Percentiles rank a stretch among this genome's conserved stretches.
phyloP scores from a whole-genome alignment of 768 basidiomycete species.

The Hericium alpestre region DNA sequence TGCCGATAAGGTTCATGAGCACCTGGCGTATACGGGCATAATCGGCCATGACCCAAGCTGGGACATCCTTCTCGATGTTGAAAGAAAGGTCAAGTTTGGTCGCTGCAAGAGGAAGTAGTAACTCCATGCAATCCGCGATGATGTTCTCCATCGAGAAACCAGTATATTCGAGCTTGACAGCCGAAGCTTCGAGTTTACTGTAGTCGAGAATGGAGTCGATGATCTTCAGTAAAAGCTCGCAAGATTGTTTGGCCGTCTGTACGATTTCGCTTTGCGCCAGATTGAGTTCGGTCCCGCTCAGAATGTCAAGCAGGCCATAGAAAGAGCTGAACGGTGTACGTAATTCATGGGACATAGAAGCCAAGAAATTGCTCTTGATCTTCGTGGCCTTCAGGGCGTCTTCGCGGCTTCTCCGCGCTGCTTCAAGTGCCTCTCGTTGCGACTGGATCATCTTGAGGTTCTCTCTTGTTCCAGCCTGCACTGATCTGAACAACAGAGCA shows the following conservation, averaged over 20 bases:
- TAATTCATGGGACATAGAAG: conserved; percentile 69
- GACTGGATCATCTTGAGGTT: conserved; percentile 72
- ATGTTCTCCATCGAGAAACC: conserved; percentile 62
- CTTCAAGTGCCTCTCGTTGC: conserved; percentile 59
- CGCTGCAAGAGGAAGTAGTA: conserved; percentile 64
- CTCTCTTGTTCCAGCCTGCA: conserved; percentile 62
- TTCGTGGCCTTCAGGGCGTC: conserved; percentile 68
- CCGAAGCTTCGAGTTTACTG: conserved; percentile 70
- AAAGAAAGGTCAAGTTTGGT: conserved; percentile 67
- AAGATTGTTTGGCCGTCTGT: conserved; percentile 70
- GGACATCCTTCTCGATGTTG: conserved; percentile 59
- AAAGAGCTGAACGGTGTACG: conserved; percentile 74
- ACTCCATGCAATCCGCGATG: conserved; percentile 70
- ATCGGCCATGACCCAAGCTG: conserved; percentile 62
- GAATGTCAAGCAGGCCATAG: conserved; percentile 65
- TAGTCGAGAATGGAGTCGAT: conserved; percentile 74
- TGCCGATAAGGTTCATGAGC: conserved; percentile 69
- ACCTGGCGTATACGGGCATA: conserved; percentile 72
- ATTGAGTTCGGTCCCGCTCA: conserved; percentile 62
- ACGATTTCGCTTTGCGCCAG: conserved; percentile 63
- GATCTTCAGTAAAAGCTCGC: conserved; percentile 68
- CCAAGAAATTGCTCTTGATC: conserved; percentile 73
- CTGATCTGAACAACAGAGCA: conserved; percentile 63
- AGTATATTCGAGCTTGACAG: conserved; percentile 59
- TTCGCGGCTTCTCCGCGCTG: conserved; percentile 58